phyloP scores from a whole-genome alignment of 1,284 basidiomycete species.

The Laetiporus sulphureus region DNA sequence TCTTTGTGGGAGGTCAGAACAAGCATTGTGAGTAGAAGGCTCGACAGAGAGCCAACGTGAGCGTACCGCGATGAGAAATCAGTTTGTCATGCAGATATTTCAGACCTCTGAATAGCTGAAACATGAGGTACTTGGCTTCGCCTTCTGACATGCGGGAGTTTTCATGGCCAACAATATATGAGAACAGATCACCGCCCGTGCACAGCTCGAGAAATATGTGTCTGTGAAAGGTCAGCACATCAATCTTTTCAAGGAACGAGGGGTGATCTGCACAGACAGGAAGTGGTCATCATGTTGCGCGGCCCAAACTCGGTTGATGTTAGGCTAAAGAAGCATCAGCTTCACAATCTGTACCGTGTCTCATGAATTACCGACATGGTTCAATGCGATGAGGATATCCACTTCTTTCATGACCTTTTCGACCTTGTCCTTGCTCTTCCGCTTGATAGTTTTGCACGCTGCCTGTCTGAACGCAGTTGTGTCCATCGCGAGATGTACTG shows the following conservation, averaged over 20 bases:
- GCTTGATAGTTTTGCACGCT: conserved; percentile 76
- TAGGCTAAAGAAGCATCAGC: conserved; percentile 45
- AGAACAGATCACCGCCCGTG: conserved; percentile 74
- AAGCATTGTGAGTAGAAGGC: no score
- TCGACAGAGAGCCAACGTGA: no score
- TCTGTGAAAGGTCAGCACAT: conserved; percentile 28
- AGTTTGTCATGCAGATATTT: conserved; percentile 67
- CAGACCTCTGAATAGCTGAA: conserved; percentile 69
- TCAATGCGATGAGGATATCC: conserved; percentile 57
- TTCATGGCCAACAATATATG: conserved; percentile 63
- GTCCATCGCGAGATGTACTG: conserved; percentile 71
- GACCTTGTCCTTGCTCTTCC: conserved; percentile 47
- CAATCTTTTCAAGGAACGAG: neutral
- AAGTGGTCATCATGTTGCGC: conserved; percentile 59
- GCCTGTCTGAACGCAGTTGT: conserved; percentile 59
- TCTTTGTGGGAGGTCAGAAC: conserved; percentile 45
- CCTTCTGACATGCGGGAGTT: conserved; percentile 60
- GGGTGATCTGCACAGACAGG: conserved; percentile 34
- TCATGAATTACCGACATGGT: conserved; percentile 47
- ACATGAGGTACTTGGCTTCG: conserved; percentile 81
- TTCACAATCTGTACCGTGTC: neutral
- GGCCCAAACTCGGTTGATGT: conserved; percentile 72
- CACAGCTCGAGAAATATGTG: conserved; percentile 74
- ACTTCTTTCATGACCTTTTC: conserved; percentile 71
- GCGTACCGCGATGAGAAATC: conserved; percentile 76